A percentile compares a stretch with the other conserved stretches of the same genome.
These are phyloP conservation scores for Hemisphaericaspora xylanilytica DNA, from an alignment of 1,139 yeast species.

Conservation along the genomic window DNA sequence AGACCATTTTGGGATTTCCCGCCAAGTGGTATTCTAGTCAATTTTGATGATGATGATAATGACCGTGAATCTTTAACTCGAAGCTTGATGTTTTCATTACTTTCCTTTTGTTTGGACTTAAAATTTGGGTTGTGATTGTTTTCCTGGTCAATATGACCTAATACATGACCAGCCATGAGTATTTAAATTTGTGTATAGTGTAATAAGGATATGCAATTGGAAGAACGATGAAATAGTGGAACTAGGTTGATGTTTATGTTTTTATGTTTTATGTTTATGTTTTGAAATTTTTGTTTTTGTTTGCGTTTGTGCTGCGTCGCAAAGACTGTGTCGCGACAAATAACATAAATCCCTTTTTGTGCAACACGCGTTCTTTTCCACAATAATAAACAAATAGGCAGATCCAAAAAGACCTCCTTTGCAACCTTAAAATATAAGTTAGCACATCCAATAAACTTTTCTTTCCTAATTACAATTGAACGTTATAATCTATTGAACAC, in stretches of 20 bases:
- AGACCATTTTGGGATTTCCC: slow-evolving; percentile 45
- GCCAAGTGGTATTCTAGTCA: slow-evolving; percentile 44
- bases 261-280: not conserved
- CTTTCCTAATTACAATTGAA: too few species aligned
- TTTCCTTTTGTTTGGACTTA: not conserved
- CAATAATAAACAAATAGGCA: too few species aligned
- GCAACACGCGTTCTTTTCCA: too few species aligned
- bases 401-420: too few species aligned
- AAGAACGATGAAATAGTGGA: slow-evolving; percentile 1
- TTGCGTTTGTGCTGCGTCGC: not conserved
- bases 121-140: not conserved
- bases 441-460: too few species aligned
- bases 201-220: not conserved
- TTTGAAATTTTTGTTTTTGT: not conserved
- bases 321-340: too few species aligned
- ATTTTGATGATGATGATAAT: not conserved
- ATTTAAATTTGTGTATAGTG: not conserved
- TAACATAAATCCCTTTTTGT: too few species aligned
- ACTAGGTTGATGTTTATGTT: not conserved
- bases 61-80: slow-evolving; percentile 5
- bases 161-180: slow-evolving; percentile 6
- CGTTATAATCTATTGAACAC: too few species aligned
- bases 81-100: slow-evolving; percentile 6
- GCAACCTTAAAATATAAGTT: too few species aligned
- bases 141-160: slow-evolving; percentile 3